These are phyloP conservation scores for Nematodospora anomalae DNA, from an alignment of 1,139 yeast species.

Conservation along the genomic window DNA sequence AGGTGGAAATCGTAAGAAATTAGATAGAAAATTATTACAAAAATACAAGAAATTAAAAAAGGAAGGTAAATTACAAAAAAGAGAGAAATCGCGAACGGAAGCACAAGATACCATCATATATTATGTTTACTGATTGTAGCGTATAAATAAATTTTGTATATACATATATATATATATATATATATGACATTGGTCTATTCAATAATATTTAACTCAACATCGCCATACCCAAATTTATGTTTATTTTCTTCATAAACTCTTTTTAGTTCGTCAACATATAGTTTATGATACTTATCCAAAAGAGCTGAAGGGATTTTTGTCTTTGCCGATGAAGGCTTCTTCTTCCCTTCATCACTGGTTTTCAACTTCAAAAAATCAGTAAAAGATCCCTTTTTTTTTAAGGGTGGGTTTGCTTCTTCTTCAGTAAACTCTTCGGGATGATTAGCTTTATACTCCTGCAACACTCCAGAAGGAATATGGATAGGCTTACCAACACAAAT, in stretches of 20 bases:
- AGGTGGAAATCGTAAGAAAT: constrained; percentile 29
- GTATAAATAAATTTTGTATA: too few relatives aligned
- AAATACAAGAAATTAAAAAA: constrained; percentile 28
- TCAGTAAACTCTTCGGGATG: constrained; percentile 27
- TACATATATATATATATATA: too few relatives aligned
- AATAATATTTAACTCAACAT: constrained; percentile 48
- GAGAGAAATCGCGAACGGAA: too few relatives aligned
- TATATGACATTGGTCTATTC: too few relatives aligned
- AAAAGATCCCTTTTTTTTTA: constrained; percentile 9
- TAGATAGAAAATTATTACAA: constrained; percentile 32
- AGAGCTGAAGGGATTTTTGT: constrained; percentile 40
- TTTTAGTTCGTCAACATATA: constrained; percentile 68
- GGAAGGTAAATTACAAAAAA: constrained; percentile 23
- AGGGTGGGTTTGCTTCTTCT: constrained; percentile 6
- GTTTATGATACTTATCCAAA: constrained; percentile 69
- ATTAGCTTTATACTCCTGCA: constrained; percentile 30
- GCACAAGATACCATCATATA: too few relatives aligned
- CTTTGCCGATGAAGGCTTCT: constrained; percentile 18
- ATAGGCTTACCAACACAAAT: constrained; percentile 85
- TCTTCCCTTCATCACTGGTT: constrained; percentile 10
- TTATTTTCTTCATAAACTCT: constrained; percentile 72
- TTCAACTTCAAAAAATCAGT: constrained; percentile 22
- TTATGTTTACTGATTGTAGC: too few relatives aligned
- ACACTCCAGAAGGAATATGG: constrained; percentile 52
- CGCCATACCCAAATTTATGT: constrained; percentile 53